phyloP scores from a whole-genome alignment of 441 rosid genomes.

The Populus tomentosa region DNA sequence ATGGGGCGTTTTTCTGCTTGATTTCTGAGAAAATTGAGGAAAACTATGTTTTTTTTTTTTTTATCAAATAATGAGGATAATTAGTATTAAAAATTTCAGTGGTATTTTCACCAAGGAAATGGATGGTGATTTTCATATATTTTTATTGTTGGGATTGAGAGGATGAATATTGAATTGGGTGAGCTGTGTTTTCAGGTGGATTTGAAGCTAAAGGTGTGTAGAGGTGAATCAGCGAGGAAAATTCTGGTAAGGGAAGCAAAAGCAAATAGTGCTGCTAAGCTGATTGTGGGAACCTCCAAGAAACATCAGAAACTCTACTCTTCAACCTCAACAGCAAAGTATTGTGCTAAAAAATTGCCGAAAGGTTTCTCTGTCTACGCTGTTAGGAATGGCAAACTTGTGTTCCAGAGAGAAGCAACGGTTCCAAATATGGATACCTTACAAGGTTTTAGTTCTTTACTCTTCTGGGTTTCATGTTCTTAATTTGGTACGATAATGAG shows the following conservation, averaged over 20 bases:
- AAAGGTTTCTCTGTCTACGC: slow-evolving; percentile 55
- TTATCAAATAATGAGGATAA: too few species aligned
- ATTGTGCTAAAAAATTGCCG: slow-evolving; percentile 66
- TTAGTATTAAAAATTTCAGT: neutral
- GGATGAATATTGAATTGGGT: neutral
- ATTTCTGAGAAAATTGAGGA: neutral
- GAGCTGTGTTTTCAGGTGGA: slow-evolving; percentile 50
- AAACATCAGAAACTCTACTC: slow-evolving; percentile 48
- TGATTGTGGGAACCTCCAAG: slow-evolving; percentile 67
- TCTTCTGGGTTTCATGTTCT: neutral
- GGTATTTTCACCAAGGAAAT: neutral
- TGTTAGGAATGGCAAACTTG: slow-evolving; percentile 63
- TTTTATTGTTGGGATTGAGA: neutral
- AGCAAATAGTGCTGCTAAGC: slow-evolving; percentile 46
- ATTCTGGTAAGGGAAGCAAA: slow-evolving; percentile 73
- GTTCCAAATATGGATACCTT: slow-evolving; percentile 13
- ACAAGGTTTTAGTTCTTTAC: slow-evolving; percentile 22
- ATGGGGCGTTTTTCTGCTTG: neutral
- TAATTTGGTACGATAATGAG: neutral
- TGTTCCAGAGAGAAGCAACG: slow-evolving; percentile 58
- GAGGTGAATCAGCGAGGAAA: slow-evolving; percentile 67
- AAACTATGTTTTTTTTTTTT: neutral
- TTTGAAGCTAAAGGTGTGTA: slow-evolving; percentile 81
- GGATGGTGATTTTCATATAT: neutral
- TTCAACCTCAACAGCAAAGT: slow-evolving; percentile 67